Conservation (phyloP, 352 stramenopile species). For the Plasmopara halstedii region DNA sequence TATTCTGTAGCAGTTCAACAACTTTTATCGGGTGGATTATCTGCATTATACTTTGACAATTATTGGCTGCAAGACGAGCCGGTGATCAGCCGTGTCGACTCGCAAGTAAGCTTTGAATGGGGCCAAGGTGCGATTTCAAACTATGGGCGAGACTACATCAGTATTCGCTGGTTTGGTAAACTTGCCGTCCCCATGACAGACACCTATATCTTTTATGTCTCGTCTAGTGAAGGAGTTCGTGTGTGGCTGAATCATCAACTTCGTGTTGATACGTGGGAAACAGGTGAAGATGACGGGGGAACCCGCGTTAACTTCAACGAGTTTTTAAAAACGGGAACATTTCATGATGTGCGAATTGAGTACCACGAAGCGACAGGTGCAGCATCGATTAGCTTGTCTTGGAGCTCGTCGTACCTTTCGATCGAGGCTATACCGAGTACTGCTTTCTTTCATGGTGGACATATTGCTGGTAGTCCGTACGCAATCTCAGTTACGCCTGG, state of each 20-base stretch:
- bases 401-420: slow-evolving; percentile 88
- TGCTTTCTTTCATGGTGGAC: slow-evolving; percentile 80
- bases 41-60: slow-evolving; percentile 93
- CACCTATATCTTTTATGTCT: slow-evolving; percentile 90
- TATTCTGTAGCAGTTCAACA: slow-evolving; percentile 90
- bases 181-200: slow-evolving; percentile 73
- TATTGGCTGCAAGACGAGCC: slow-evolving; percentile 92
- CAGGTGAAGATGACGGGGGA: slow-evolving; percentile 25
- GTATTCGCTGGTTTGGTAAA: slow-evolving; percentile 92
- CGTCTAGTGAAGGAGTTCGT: slow-evolving; percentile 87
- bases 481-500: slow-evolving; percentile 84
- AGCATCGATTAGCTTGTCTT: slow-evolving; percentile 83
- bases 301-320: slow-evolving; percentile 68
- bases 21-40: slow-evolving; percentile 84
- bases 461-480: slow-evolving; percentile 94
- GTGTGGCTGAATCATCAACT: slow-evolving; percentile 92
- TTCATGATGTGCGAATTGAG: slow-evolving; percentile 92
- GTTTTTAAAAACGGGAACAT: slow-evolving; percentile 53
- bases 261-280: slow-evolving; percentile 88
- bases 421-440: slow-evolving; percentile 77
- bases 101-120: slow-evolving; percentile 84
- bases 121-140: slow-evolving; percentile 87
- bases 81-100: slow-evolving; percentile 82
- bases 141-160: slow-evolving; percentile 94
- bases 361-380: slow-evolving; percentile 91